These are phyloP conservation scores for Heliamphora pulchella DNA, from an alignment of 179 eudicot species.

Conservation along the genomic window DNA sequence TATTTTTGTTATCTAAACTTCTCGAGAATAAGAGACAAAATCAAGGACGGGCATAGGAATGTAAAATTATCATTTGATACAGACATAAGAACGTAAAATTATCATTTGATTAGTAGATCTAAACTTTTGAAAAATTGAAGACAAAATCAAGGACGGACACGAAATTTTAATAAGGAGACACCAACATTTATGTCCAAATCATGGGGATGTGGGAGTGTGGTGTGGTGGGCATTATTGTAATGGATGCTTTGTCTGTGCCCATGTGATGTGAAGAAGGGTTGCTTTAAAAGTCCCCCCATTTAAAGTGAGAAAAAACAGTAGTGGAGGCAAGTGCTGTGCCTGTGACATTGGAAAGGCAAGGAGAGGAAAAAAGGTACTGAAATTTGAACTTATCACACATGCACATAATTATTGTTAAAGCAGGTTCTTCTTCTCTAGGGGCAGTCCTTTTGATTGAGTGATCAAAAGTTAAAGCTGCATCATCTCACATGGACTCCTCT, in stretches of 20 bases:
- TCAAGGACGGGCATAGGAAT: no score
- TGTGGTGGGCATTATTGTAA: neutral
- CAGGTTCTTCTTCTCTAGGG: neutral
- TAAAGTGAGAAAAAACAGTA: constrained; percentile 7
- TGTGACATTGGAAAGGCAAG: constrained; percentile 5
- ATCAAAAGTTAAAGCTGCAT: constrained; percentile 16
- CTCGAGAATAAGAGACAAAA: no score
- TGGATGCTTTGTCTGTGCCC: neutral
- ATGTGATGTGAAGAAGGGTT: constrained; percentile 10
- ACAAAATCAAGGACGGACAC: no score
- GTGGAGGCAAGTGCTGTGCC: constrained; percentile 2
- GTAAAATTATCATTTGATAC: no score
- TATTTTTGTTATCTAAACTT: no score
- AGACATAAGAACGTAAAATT: no score
- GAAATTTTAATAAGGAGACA: no score
- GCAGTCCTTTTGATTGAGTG: constrained; percentile 5
- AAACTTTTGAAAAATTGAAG: no score
- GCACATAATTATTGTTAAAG: constrained; percentile 12
- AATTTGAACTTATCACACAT: constrained; percentile 11
- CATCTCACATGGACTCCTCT: constrained; percentile 13
- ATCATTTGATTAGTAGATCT: no score
- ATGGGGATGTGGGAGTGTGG: neutral
- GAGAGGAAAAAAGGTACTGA: constrained; percentile 7
- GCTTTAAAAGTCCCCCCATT: neutral
- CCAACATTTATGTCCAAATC: no score